These are phyloP conservation scores for Eimeria necatrix DNA, from an alignment of 169 alveolate species.

Conservation along the genomic window DNA sequence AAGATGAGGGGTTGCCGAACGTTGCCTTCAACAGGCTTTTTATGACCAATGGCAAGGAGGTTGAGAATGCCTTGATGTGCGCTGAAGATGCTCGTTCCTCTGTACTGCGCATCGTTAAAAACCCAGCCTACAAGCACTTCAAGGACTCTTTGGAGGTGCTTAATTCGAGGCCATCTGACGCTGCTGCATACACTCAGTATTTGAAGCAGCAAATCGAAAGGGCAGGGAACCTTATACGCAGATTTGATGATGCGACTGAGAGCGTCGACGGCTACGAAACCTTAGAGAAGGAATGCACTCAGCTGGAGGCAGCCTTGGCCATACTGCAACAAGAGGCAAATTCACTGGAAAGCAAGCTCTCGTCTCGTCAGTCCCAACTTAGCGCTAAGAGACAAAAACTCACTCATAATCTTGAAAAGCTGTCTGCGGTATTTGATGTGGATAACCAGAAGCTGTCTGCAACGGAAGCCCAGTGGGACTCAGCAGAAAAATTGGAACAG, in stretches of 20 bases:
- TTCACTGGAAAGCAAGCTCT: constrained; percentile 23
- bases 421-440: constrained; percentile 14
- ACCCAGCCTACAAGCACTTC: constrained; percentile 26
- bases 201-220: constrained; percentile 9
- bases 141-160: not conserved
- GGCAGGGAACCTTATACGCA: not conserved
- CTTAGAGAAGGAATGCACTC: constrained; percentile 47
- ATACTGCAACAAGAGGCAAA: constrained; percentile 70
- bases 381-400: constrained; percentile 20
- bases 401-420: constrained; percentile 9
- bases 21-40: not conserved
- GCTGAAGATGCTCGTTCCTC: constrained; percentile 71
- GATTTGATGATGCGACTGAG: constrained; percentile 25
- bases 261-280: constrained; percentile 43
- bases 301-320: constrained; percentile 74
- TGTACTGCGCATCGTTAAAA: constrained; percentile 28
- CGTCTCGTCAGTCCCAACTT: constrained; percentile 64
- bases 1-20: not conserved
- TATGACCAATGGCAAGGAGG: constrained; percentile 11
- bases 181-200: not conserved
- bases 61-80: constrained; percentile 50
- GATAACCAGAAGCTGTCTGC: constrained; percentile 18
- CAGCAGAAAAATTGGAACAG: constrained; percentile 34
- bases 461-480: constrained; percentile 55
- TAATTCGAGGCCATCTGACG: not conserved